Conservation (phyloP, 805 yeast genomes). For the Zygotorulaspora chibaensis region DNA sequence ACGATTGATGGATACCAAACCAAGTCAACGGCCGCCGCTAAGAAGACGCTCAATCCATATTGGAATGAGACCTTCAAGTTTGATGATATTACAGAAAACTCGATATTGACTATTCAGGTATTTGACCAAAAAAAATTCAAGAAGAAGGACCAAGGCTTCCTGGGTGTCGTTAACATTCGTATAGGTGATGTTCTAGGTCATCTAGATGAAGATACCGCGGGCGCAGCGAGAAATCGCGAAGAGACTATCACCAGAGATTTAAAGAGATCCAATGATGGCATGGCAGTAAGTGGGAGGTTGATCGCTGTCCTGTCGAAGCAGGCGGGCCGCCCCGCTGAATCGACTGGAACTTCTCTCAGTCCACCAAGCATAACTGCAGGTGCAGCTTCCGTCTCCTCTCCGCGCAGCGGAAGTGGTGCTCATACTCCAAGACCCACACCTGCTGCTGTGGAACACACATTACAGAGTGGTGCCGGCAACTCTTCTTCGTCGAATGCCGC, state of each 20-base stretch:
- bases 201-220: constrained; percentile 52
- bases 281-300: constrained; percentile 90
- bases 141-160: constrained; percentile 96
- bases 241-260: constrained; percentile 92
- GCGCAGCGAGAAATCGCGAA: constrained; percentile 38
- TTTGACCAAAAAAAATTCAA: constrained; percentile 97
- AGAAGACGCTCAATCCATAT: constrained; percentile 91
- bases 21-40: constrained; percentile 88
- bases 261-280: constrained; percentile 84
- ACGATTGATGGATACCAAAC: constrained; percentile 98
- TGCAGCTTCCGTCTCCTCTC: constrained; percentile 1
- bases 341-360: constrained; percentile 24
- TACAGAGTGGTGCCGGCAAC: constrained; percentile 28
- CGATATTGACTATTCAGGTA: constrained; percentile 86
- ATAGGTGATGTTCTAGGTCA: constrained; percentile 66
- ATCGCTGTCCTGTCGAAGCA: constrained; percentile 61
- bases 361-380: constrained; percentile 11
- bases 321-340: constrained; percentile 17
- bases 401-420: constrained; percentile 11
- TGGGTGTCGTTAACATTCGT: constrained; percentile 91
- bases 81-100: constrained; percentile 66
- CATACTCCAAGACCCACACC: constrained; percentile 25
- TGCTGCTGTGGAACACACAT: constrained; percentile 30
- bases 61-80: constrained; percentile 94
- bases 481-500: constrained; percentile 16